Evolutionary conservation across 148 eudicot genomes (phyloP).

Genomic region (Rhododendron mucronatum): DNA sequence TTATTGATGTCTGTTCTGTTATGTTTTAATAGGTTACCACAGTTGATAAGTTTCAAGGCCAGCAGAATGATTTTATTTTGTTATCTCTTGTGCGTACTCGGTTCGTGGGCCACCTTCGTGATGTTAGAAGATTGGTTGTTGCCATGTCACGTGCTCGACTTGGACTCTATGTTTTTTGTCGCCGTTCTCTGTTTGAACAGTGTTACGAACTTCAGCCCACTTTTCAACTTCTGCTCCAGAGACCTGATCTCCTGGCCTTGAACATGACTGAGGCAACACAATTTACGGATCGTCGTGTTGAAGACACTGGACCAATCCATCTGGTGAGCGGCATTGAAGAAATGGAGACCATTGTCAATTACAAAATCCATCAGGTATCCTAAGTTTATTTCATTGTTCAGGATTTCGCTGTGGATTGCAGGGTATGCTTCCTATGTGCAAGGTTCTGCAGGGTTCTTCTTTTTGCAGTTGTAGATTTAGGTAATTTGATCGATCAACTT

Average conservation of each 20-base stretch:
- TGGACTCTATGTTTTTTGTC: slow-evolving; percentile 89
- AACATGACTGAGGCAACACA: slow-evolving; percentile 53
- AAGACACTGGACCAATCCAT: slow-evolving; percentile 56
- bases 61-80: slow-evolving; percentile 85
- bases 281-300: slow-evolving; percentile 69
- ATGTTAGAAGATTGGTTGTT: slow-evolving; percentile 93
- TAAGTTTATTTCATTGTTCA: neutral
- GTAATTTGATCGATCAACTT: no score
- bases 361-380: slow-evolving; percentile 55
- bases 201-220: slow-evolving; percentile 95
- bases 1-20: neutral
- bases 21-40: slow-evolving; percentile 60
- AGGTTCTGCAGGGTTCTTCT: neutral
- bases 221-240: slow-evolving; percentile 68
- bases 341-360: slow-evolving; percentile 67
- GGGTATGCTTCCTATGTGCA: neutral
- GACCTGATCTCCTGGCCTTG: slow-evolving; percentile 79
- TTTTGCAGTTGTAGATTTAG: neutral
- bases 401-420: neutral
- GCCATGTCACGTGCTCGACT: slow-evolving; percentile 99
- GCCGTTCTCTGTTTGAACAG: slow-evolving; percentile 90
- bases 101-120: slow-evolving; percentile 96
- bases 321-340: slow-evolving; percentile 71
- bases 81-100: slow-evolving; percentile 93
- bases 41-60: slow-evolving; percentile 99